Percentiles rank a stretch among this genome's conserved stretches.
Conservation (phyloP, 495 filamentous ascomycete species). For the Podospora fimiseda region DNA sequence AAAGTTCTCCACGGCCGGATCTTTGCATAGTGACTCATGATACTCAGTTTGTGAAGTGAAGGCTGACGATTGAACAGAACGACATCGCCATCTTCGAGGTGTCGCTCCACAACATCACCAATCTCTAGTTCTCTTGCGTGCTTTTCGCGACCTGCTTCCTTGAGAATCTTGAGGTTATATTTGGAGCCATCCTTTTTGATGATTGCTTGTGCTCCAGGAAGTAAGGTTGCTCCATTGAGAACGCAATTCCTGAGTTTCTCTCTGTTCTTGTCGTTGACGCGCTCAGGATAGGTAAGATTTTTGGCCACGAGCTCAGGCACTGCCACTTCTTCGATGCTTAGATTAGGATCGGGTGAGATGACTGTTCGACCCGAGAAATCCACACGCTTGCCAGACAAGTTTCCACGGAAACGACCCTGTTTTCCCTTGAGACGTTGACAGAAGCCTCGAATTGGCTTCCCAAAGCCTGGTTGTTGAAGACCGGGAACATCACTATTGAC, state of each 20-base stretch:
- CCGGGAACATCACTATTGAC: constrained; percentile 96
- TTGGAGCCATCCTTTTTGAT: constrained; percentile 62
- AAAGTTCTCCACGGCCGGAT: constrained; percentile 95
- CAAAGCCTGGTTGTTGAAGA: constrained; percentile 64
- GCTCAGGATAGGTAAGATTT: constrained; percentile 91
- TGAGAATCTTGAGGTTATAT: constrained; percentile 67
- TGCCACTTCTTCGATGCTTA: constrained; percentile 89
- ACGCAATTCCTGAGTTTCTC: constrained; percentile 70
- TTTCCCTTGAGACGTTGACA: constrained; percentile 95
- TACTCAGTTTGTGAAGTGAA: constrained; percentile 95
- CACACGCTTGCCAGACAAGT: constrained; percentile 94
- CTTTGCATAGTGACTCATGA: constrained; percentile 88
- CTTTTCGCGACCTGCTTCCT: constrained; percentile 40
- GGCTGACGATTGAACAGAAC: constrained; percentile 98
- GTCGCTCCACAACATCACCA: constrained; percentile 88
- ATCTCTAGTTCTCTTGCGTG: constrained; percentile 65
- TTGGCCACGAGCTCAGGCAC: constrained; percentile 84
- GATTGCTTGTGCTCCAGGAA: constrained; percentile 83
- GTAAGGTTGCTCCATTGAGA: constrained; percentile 62
- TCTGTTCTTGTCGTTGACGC: constrained; percentile 74
- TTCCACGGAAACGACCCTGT: constrained; percentile 93
- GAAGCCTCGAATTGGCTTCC: constrained; percentile 82
- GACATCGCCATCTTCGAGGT: constrained; percentile 92
- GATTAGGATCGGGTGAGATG: constrained; percentile 93
- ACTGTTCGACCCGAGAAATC: constrained; percentile 97